Percentiles rank a stretch among this genome's conserved stretches.
Evolutionary conservation across 2,329 filamentous ascomycete genomes (phyloP).

Genomic region (Rhexocercosporidium sp.): DNA sequence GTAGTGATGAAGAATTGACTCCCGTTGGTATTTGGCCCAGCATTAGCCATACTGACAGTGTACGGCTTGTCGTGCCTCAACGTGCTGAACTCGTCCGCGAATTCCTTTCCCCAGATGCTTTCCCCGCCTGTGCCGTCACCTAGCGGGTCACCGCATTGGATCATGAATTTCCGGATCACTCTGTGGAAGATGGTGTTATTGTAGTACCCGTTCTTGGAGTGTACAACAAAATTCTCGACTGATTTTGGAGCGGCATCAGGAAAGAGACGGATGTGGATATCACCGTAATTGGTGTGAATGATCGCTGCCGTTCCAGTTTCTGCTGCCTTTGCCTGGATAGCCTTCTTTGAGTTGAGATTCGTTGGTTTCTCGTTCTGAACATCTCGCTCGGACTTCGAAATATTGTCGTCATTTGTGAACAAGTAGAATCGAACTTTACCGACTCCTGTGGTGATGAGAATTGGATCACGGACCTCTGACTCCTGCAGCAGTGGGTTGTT

Average conservation of each 20-base stretch:
- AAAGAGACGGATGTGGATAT: slow-evolving; percentile 92
- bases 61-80: slow-evolving; percentile 95
- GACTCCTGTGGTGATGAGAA: slow-evolving; percentile 82
- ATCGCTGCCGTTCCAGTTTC: slow-evolving; percentile 81
- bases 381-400: slow-evolving; percentile 84
- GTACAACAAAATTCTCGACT: slow-evolving; percentile 96
- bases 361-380: slow-evolving; percentile 94
- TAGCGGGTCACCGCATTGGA: slow-evolving; percentile 82
- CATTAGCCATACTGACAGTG: slow-evolving; percentile 97
- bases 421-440: slow-evolving; percentile 96
- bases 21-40: slow-evolving; percentile 91
- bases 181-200: slow-evolving; percentile 98
- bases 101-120: slow-evolving; percentile 90
- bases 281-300: slow-evolving; percentile 90
- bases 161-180: slow-evolving; percentile 98
- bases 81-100: slow-evolving; percentile 91
- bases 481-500: slow-evolving; percentile 92
- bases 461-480: slow-evolving; percentile 88
- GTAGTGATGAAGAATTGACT: slow-evolving; percentile 99
- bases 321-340: slow-evolving; percentile 62
- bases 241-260: slow-evolving; percentile 91
- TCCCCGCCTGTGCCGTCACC: slow-evolving; percentile 91
- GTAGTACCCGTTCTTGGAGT: slow-evolving; percentile 89
- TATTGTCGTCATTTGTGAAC: slow-evolving; percentile 89
- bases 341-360: slow-evolving; percentile 60